Base-by-base conservation (phyloP, 2,329 filamentous ascomycete genomes). In the Drechslerella coelobrocha region DNA sequence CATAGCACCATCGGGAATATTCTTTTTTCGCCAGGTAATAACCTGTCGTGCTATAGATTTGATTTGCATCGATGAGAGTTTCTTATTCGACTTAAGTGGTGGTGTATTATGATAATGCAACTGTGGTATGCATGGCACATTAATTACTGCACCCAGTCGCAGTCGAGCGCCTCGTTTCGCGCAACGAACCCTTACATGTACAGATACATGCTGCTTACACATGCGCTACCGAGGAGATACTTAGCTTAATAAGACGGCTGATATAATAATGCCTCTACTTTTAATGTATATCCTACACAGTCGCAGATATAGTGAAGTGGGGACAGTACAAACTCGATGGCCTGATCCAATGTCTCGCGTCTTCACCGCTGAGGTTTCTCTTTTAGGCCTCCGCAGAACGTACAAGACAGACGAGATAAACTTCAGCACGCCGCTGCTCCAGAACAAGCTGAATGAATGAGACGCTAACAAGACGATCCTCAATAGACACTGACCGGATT, bases 151-250 rank as follows among this genome's bases (percentile, higher is more conserved):
- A 31, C 12, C 12, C 29, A 23, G n/a, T 19, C 34, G 17, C 17
- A 34, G 12, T 52, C 7, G 57, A 61, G 60, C 57, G 63, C 63
- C 63, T 69, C 57, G 65, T 69, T 69, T 68, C 45, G 56, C 61
- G 65, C 63, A 68, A 23, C 61, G 47, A 61, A 45, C 53, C 59
- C 50, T 8, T 41, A 51, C 31, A 50, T 59, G 52, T 48, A 53
- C 41, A 41, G 19, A 24, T 14, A 47, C 19, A 31, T 17, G 41
- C 41, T 50, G 55, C 54, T 27, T 53, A 57, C 52, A 21, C 12
- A 12, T 12, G 29, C 29, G 29, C 29, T 31, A 31, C 29, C 29
- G 29, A 31, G 12, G 12, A 31, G 6, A 12, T 31, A 12, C 29
- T 31, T 12, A 31, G 41, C 41, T 23, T 45, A 45, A 45, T 45